Base-by-base conservation (phyloP, 208 protist genomes). In the Balamuthia mandrillaris region DNA sequence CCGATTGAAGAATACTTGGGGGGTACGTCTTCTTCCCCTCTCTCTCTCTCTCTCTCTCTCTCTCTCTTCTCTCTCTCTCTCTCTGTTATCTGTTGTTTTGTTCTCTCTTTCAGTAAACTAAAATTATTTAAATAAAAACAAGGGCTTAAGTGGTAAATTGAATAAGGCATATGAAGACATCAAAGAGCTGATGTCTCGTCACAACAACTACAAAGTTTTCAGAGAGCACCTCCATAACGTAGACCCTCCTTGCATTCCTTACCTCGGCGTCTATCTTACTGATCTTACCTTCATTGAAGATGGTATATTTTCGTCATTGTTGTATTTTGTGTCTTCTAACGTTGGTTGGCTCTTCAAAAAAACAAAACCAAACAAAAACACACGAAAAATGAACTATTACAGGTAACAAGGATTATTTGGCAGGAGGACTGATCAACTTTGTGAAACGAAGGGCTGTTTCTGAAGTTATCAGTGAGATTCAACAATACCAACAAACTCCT, bases 201-300 rank as follows among this genome's bases (percentile, higher is more conserved):
- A 83, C 39, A 66, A 52, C 29, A 83, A 83, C 77, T 83, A 70
- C 58, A 51, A 83, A 39, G 68, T 70, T 21, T 58, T 33, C 72
- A 14, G 45, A 6, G 49, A 6, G 16, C 33, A 79, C 2, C 70
- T 79, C 1, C 70, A 79, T 31, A 6, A 79, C 18, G 70, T 79
- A 18, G 77, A 83, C n/a, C 77, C 77, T 27, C 79, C 79, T 14
- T 85, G 79, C 63, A 75, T 85, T 29, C 79, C 79, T 39, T 85
- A 85, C 47, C 56, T 85, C 27, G 79, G 79, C 39, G 66, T 94
- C 2, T 93, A 92, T 56, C 78, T 95, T 24, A 92, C 91, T 6
- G 91, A 95, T 84, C 60, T 94, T 0, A 92, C 90, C 10, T 92
- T 95, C 58, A 91, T 94, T 42, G 92, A 94, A 14, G 91, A 93